These are phyloP conservation scores for Erysimum cheiri DNA, from an alignment of 441 rosid species.

Conservation along the genomic window DNA sequence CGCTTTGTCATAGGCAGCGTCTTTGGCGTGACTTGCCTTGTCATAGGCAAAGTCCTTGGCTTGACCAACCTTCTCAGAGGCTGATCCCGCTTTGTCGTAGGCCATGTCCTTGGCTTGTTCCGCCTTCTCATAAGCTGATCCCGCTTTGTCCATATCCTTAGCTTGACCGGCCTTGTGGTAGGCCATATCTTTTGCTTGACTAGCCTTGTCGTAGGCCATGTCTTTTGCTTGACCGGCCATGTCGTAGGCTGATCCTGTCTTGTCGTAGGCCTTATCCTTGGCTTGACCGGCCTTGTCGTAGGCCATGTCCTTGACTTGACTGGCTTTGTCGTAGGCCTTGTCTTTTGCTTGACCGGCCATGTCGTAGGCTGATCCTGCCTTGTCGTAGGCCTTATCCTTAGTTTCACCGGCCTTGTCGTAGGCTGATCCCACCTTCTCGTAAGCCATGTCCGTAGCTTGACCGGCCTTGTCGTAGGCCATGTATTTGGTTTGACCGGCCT, in stretches of 20 bases:
- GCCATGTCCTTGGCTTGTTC: slow-evolving; percentile 35
- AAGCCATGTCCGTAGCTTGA: slow-evolving; percentile 21
- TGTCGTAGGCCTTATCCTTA: slow-evolving; percentile 13
- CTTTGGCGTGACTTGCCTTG: slow-evolving; percentile 30
- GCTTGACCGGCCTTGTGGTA: slow-evolving; percentile 41
- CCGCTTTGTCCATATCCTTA: background rate
- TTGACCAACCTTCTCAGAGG: slow-evolving; percentile 34
- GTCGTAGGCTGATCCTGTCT: slow-evolving; percentile 29
- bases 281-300: slow-evolving; percentile 35
- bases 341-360: slow-evolving; percentile 22
- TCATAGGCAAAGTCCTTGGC: slow-evolving; percentile 12
- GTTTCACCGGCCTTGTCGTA: slow-evolving; percentile 31
- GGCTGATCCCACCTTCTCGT: too few relatives aligned
- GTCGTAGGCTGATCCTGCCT: too few relatives aligned
- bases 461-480: slow-evolving; percentile 7
- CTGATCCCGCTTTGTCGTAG: slow-evolving; percentile 34
- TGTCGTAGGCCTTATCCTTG: slow-evolving; percentile 11
- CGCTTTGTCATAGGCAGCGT: slow-evolving; percentile 39
- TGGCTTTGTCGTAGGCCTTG: background rate
- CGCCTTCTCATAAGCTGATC: slow-evolving; percentile 10
- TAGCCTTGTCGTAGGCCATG: slow-evolving; percentile 37
- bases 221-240: slow-evolving; percentile 33
- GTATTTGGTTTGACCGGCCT: too few relatives aligned
- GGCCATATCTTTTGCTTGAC: slow-evolving; percentile 28
- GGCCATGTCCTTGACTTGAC: slow-evolving; percentile 33